Base-by-base conservation (phyloP, 345 rosid species). In the Draba incana region DNA sequence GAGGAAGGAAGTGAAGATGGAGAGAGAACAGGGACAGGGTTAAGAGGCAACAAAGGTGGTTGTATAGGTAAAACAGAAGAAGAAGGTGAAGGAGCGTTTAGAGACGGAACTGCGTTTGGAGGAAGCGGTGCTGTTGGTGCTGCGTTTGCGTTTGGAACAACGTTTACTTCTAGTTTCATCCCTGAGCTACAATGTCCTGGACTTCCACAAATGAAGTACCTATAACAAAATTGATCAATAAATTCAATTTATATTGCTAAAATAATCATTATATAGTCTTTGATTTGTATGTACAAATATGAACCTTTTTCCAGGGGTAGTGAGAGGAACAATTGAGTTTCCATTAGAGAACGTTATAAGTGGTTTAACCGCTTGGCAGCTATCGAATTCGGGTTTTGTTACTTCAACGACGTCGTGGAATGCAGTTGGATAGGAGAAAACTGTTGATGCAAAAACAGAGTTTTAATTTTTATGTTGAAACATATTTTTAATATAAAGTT, bases 141-240 rank as follows among this genome's bases (percentile, higher is more conserved):
- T 8, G 78, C 30, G 52, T 51, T 62, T 43, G 81, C 49, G 23
- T 81, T 31, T 15, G 88, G 82, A 6, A 72, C 52, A 27, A 80
- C 76, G 68, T 84, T 77, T 35, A 88, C 79, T 43, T 85, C 84
- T 0, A 89, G 71, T 71, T 87, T 85, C 98, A 92, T 92, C 31
- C 98, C 98, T 62, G 33, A 71, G 25, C 10, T 13, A 65, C 98
- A 92, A 53, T 92, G 98, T 64, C 98, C 96, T 0, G 74, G 52
- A 31, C 69, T 76, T 41, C 87, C 81, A 64, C 98, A 89, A 59
- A 84, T 83, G 84, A 92, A 92, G 83, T 92, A 89, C 78, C 94
- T 75, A 48, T 20, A 2, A 56, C 64, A 24, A 28, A 35, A 24
- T 23, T 2, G 13, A 45, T 67, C 64, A 60, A 51, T 41, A 66